These are phyloP conservation scores for Crithidia brevicula DNA, from an alignment of 208 protist genomes.

Conservation along the genomic window DNA sequence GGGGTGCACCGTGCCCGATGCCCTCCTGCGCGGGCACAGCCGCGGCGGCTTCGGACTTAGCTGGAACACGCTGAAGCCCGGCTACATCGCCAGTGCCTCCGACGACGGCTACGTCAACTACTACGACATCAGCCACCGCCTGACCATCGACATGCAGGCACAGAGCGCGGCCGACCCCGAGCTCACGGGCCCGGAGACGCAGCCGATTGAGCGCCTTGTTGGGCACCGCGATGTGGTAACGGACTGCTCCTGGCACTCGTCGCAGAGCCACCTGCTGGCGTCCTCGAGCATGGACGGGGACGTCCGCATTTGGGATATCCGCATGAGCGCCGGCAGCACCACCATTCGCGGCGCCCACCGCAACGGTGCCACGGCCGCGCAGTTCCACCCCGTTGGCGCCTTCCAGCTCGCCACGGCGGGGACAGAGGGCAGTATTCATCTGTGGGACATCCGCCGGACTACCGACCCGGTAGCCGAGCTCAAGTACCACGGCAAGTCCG, in stretches of 20 bases:
- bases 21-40: slow-evolving; percentile 45
- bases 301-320: slow-evolving; percentile 90
- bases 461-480: slow-evolving; percentile 30
- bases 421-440: slow-evolving; percentile 31
- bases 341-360: slow-evolving; percentile 40
- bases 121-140: slow-evolving; percentile 90
- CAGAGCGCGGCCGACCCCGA: slow-evolving; percentile 20
- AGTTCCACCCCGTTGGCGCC: slow-evolving; percentile 55
- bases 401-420: slow-evolving; percentile 62
- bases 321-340: slow-evolving; percentile 30
- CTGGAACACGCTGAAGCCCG: slow-evolving; percentile 66
- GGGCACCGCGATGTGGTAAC: slow-evolving; percentile 81
- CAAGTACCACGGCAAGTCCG: slow-evolving; percentile 47
- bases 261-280: slow-evolving; percentile 88
- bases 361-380: slow-evolving; percentile 47
- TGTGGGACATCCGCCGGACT: slow-evolving; percentile 65
- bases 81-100: slow-evolving; percentile 88
- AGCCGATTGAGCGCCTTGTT: slow-evolving; percentile 46
- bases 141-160: slow-evolving; percentile 36
- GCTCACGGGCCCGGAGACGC: slow-evolving; percentile 20
- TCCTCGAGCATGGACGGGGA: slow-evolving; percentile 95
- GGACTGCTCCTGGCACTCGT: slow-evolving; percentile 94
- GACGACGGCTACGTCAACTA: slow-evolving; percentile 94
- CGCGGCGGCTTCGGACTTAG: slow-evolving; percentile 57
- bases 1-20: slow-evolving; percentile 38